Percentiles rank a stretch among this genome's conserved stretches.
Evolutionary conservation across 768 basidiomycete genomes (phyloP).

Genomic region (Lactifluus rugatus): DNA sequence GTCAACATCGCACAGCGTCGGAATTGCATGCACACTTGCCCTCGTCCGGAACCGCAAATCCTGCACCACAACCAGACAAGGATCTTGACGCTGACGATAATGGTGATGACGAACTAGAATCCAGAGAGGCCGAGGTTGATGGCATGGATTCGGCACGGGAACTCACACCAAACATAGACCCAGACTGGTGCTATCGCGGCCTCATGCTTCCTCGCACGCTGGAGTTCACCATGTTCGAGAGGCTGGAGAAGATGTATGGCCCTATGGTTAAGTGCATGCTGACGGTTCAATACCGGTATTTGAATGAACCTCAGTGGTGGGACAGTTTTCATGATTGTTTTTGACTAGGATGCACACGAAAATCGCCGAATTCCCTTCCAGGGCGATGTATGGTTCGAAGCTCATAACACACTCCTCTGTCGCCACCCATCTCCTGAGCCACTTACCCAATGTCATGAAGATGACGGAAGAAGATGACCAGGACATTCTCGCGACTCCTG

Average conservation of each 20-base stretch:
- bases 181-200: neutral
- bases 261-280: conserved; percentile 76
- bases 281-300: conserved; percentile 78
- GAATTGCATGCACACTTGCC: neutral
- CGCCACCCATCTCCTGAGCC: conserved; percentile 57
- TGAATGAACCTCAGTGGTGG: neutral
- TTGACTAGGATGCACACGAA: conserved; percentile 67
- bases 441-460: conserved; percentile 46
- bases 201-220: conserved; percentile 61
- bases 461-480: conserved; percentile 55
- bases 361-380: conserved; percentile 82
- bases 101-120: neutral
- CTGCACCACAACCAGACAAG: neutral
- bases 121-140: neutral
- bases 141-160: neutral
- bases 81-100: neutral
- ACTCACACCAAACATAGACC: neutral
- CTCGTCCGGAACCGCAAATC: neutral
- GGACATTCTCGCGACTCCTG: conserved; percentile 64
- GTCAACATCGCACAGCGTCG: neutral
- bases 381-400: conserved; percentile 64
- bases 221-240: conserved; percentile 86
- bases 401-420: conserved; percentile 67
- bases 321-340: neutral
- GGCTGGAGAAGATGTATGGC: conserved; percentile 85